These are phyloP conservation scores for Periconia digitata DNA, from an alignment of 2,329 filamentous ascomycete genomes.

Conservation along the genomic window DNA sequence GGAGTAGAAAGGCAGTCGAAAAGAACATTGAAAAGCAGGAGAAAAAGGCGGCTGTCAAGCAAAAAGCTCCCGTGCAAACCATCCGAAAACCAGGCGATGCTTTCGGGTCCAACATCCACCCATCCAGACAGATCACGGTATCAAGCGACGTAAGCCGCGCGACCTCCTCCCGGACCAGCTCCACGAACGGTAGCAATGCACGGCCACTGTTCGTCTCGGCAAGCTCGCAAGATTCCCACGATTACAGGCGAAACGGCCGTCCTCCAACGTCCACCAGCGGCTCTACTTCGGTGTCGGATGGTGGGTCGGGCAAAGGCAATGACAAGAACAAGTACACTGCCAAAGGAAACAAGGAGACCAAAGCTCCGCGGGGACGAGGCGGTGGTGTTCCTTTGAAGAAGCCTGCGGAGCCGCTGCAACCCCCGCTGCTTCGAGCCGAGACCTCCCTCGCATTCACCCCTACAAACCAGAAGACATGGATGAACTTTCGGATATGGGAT, in stretches of 20 bases:
- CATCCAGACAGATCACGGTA: conserved; percentile 29
- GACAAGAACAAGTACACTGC: conserved; percentile 37
- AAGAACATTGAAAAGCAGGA: conserved; percentile 45
- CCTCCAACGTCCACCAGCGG: conserved; percentile 25
- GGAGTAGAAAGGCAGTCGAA: conserved; percentile 42
- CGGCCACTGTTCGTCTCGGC: conserved; percentile 22
- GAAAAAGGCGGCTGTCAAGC: conserved; percentile 38
- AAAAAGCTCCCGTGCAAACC: conserved; percentile 24
- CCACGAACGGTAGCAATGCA: conserved; percentile 22
- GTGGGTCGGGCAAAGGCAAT: conserved; percentile 26
- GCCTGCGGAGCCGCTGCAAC: conserved; percentile 14
- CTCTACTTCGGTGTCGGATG: conserved; percentile 29
- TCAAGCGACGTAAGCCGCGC: conserved; percentile 31
- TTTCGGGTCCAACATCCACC: conserved; percentile 31
- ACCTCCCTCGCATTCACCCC: conserved; percentile 22
- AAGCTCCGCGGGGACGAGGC: conserved; percentile 41
- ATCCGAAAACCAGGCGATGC: conserved; percentile 26
- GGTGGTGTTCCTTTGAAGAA: conserved; percentile 42
- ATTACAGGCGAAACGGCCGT: conserved; percentile 11
- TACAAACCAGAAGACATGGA: conserved; percentile 33
- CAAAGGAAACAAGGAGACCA: conserved; percentile 40
- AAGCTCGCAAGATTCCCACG: conserved; percentile 26
- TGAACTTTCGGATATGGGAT: conserved; percentile 41
- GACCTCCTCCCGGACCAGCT: conserved; percentile 27
- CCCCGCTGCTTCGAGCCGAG: conserved; percentile 25